These are phyloP conservation scores for Brassica napus DNA, from an alignment of 345 rosid species.

Conservation along the genomic window Da-Ae NC_063444.1:14858001-14858500, in stretches of 20 bases:
- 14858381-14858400: slow-evolving; percentile 1
- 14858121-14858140: slow-evolving; percentile 98
- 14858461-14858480: slow-evolving; percentile 82
- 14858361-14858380: not conserved
- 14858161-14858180: not conserved
- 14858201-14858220: not conserved
- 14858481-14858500: slow-evolving; percentile 85
- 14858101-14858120: slow-evolving; percentile 91
- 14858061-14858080: slow-evolving; percentile 64
- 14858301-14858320: slow-evolving; percentile 82
- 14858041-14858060: slow-evolving; percentile 77
- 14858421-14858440: slow-evolving; percentile 99
- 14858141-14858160: slow-evolving; percentile 69
- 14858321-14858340: slow-evolving; percentile 78
- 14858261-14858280: slow-evolving; percentile 96
- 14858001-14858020: slow-evolving; percentile 31
- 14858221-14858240: not conserved
- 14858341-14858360: not conserved
- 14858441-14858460: slow-evolving; percentile 88
- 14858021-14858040: slow-evolving; percentile 70
- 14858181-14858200: not conserved
- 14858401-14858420: slow-evolving; percentile 22
- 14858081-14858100: slow-evolving; percentile 83
- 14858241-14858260: slow-evolving; percentile 58
- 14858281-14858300: slow-evolving; percentile 93